These are phyloP conservation scores for Fusarium robinianum DNA, from an alignment of 2,329 filamentous ascomycete genomes.

Conservation along the genomic window DNA sequence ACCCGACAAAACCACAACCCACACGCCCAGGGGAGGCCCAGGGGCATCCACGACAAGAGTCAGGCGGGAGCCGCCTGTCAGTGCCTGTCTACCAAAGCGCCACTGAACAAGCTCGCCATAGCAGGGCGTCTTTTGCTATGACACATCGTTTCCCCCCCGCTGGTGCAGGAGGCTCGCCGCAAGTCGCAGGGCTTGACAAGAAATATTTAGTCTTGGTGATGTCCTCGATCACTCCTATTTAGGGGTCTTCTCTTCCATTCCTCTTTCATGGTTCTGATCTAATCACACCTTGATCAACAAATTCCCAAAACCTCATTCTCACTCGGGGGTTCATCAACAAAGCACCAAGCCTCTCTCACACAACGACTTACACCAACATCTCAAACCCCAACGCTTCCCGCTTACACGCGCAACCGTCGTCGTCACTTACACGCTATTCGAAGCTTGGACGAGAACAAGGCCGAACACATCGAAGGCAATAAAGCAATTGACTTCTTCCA, in stretches of 20 bases:
- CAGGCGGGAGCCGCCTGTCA: slow-evolving; percentile 34
- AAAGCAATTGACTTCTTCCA: slow-evolving; percentile 19
- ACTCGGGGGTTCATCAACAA: slow-evolving; percentile 14
- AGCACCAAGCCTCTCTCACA: slow-evolving; percentile 14
- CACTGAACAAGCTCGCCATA: slow-evolving; percentile 38
- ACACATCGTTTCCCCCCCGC: slow-evolving; percentile 35
- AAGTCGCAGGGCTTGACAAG: slow-evolving; percentile 20
- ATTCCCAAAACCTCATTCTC: slow-evolving; percentile 27
- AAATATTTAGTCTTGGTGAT: slow-evolving; percentile 36
- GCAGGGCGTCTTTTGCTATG: slow-evolving; percentile 35
- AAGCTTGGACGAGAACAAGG: slow-evolving; percentile 12
- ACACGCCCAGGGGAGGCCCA: slow-evolving; percentile 28
- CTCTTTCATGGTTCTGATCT: slow-evolving; percentile 26
- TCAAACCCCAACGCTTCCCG: too few species aligned
- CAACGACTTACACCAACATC: slow-evolving; percentile 15
- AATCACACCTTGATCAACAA: slow-evolving; percentile 17
- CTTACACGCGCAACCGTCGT: slow-evolving; percentile 1
- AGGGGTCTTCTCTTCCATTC: slow-evolving; percentile 26
- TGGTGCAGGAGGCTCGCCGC: slow-evolving; percentile 23
- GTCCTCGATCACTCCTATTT: slow-evolving; percentile 25
- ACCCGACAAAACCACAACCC: slow-evolving; percentile 22
- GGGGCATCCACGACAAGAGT: slow-evolving; percentile 25
- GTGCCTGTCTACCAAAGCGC: slow-evolving; percentile 30
- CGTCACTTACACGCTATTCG: slow-evolving; percentile 7
- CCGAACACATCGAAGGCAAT: slow-evolving; percentile 6